Conservation (phyloP, 2,329 filamentous ascomycete genomes). For the Fusarium lateritium region DNA sequence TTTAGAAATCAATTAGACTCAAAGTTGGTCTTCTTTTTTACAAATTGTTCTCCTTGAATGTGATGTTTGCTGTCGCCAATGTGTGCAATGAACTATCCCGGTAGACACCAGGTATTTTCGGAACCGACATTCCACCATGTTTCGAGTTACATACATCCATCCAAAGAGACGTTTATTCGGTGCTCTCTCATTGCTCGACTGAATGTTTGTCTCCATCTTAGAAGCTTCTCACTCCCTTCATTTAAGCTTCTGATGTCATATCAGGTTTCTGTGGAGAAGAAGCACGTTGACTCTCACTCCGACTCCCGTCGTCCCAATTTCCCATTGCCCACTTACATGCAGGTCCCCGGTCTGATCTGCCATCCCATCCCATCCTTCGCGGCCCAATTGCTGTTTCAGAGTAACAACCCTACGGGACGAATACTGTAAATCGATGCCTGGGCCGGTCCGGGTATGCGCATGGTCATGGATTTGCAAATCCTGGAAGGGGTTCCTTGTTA, state of each 20-base stretch:
- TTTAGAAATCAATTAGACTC: conserved; percentile 47
- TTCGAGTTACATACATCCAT: no score
- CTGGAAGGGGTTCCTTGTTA: conserved; percentile 19
- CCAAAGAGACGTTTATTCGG: not conserved
- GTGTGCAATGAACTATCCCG: no score
- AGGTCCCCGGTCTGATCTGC: conserved; percentile 40
- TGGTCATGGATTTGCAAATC: conserved; percentile 10
- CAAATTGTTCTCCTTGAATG: not conserved
- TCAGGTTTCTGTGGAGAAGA: conserved; percentile 30
- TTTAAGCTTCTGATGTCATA: conserved; percentile 8
- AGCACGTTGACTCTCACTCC: not conserved
- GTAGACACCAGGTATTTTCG: no score
- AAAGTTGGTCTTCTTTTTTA: conserved; percentile 32
- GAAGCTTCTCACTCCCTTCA: not conserved
- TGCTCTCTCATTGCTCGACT: not conserved
- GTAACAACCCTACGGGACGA: conserved; percentile 23
- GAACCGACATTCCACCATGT: no score
- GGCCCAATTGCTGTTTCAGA: conserved; percentile 40
- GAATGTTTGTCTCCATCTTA: not conserved
- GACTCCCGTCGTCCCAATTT: conserved; percentile 10
- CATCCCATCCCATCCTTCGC: conserved; percentile 16
- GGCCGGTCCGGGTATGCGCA: not conserved
- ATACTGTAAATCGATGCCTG: conserved; percentile 20
- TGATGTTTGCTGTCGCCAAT: not conserved
- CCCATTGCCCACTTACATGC: conserved; percentile 22